Percentiles rank a stretch among this genome's conserved stretches.
phyloP scores from a whole-genome alignment of 2,329 filamentous ascomycete species.

The Tolypocladium ophioglossoides region DNA sequence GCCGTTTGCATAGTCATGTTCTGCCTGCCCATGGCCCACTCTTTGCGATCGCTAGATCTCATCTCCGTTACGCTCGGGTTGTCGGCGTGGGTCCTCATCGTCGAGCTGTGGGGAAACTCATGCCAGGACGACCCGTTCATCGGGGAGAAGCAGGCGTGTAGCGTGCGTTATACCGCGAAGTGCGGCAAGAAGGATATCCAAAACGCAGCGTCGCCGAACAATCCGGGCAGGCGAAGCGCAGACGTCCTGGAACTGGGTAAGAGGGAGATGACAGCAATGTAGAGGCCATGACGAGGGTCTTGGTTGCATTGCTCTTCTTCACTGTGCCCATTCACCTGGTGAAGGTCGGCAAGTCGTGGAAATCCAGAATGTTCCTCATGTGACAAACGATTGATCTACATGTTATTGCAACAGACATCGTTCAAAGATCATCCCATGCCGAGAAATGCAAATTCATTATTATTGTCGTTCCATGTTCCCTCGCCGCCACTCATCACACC shows the following conservation, averaged over 20 bases:
- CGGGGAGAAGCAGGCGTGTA: conserved; percentile 21
- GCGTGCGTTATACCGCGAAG: conserved; percentile 29
- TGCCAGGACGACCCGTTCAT: conserved; percentile 33
- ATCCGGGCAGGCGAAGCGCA: conserved; percentile 13
- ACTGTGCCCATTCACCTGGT: no score
- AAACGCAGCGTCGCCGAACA: conserved; percentile 9
- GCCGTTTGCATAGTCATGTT: conserved; percentile 40
- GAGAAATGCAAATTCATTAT: background rate
- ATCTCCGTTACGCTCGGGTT: conserved; percentile 34
- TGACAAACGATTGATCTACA: background rate
- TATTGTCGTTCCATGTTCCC: background rate
- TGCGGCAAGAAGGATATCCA: conserved; percentile 28
- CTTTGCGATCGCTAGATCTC: conserved; percentile 33
- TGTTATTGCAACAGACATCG: background rate
- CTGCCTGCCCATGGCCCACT: conserved; percentile 39
- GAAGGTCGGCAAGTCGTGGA: background rate
- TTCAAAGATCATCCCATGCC: background rate
- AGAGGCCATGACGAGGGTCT: background rate
- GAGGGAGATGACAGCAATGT: conserved; percentile 12
- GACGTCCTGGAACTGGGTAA: conserved; percentile 12
- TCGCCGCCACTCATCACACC: background rate
- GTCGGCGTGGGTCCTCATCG: conserved; percentile 31
- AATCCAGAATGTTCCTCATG: background rate
- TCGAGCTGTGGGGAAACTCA: conserved; percentile 40
- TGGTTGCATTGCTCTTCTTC: background rate